These are phyloP conservation scores for Botrytis medusae DNA, from an alignment of 2,329 filamentous ascomycete genomes.

Conservation along the genomic window DNA sequence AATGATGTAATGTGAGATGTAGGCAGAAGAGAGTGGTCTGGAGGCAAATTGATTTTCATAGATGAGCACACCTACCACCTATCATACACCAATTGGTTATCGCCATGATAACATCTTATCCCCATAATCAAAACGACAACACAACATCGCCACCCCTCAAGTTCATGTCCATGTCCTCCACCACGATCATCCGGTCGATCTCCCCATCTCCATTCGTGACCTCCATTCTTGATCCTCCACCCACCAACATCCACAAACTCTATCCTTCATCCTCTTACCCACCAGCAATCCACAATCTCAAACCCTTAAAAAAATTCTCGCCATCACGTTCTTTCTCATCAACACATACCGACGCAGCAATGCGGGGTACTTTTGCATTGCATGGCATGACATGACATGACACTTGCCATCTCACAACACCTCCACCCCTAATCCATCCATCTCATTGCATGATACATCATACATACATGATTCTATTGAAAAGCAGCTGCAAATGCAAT, in stretches of 20 bases:
- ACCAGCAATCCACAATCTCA: neutral
- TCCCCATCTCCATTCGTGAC: neutral
- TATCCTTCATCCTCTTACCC: neutral
- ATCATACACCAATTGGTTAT: neutral
- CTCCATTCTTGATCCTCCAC: neutral
- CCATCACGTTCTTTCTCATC: neutral
- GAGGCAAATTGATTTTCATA: neutral
- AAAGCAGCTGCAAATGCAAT: conserved; percentile 1
- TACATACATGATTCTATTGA: conserved; percentile 4
- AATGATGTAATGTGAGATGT: neutral
- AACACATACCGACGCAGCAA: conserved; percentile 8
- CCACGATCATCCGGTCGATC: neutral
- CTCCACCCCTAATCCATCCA: neutral
- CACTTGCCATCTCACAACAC: conserved; percentile 1
- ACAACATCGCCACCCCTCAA: neutral
- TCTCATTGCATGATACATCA: neutral
- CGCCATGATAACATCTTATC: neutral
- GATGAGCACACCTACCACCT: neutral
- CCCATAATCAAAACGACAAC: neutral
- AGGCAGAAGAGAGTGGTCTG: neutral
- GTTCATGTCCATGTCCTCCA: neutral
- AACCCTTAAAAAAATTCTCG: neutral
- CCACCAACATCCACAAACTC: neutral
- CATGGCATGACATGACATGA: neutral
- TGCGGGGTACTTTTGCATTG: conserved; percentile 7